Conservation (phyloP, 2,329 filamentous ascomycete species). For the Dactylellina drechsleri region DNA sequence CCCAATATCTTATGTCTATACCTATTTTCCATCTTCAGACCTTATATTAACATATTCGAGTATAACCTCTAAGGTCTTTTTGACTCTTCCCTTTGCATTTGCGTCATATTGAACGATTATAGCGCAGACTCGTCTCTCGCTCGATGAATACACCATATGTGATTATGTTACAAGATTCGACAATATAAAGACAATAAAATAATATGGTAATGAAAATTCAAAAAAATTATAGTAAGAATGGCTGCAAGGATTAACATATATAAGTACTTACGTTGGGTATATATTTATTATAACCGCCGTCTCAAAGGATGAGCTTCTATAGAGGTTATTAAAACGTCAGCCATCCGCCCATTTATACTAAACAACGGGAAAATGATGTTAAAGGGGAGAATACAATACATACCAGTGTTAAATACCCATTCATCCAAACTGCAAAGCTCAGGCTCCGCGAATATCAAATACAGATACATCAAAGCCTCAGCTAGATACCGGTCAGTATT, state of each 20-base stretch:
- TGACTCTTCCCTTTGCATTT: too few relatives aligned
- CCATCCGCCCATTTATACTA: background rate
- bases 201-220: background rate
- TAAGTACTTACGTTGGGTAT: background rate
- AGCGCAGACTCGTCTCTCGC: too few relatives aligned
- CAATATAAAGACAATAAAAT: background rate
- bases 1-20: too few relatives aligned
- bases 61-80: too few relatives aligned
- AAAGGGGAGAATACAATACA: constrained; percentile 27
- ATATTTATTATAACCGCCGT: constrained; percentile 37
- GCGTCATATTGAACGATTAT: too few relatives aligned
- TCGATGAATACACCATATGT: too few relatives aligned
- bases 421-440: constrained; percentile 85
- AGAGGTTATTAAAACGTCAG: background rate
- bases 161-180: too few relatives aligned
- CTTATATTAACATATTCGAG: too few relatives aligned
- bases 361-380: background rate
- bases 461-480: constrained; percentile 79
- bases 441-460: constrained; percentile 82
- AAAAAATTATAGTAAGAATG: too few relatives aligned
- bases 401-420: constrained; percentile 71
- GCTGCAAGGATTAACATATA: background rate
- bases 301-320: constrained; percentile 50
- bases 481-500: constrained; percentile 26
- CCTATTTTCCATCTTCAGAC: too few relatives aligned